Evolutionary conservation across 306 rosid genomes (phyloP).

Genomic region (Hippophae tibetana): DNA sequence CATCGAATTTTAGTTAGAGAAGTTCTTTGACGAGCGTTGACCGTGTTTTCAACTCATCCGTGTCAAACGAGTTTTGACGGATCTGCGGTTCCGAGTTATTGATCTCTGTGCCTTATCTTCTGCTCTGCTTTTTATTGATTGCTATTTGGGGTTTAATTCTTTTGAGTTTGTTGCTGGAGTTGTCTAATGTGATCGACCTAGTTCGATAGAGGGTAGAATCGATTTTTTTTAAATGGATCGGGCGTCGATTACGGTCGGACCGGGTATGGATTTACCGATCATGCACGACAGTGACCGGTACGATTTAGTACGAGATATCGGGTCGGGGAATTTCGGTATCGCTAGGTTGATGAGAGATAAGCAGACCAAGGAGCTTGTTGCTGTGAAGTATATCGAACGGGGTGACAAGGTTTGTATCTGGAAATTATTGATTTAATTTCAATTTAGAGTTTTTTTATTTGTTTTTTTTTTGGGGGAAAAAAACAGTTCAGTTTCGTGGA

Average conservation of each 20-base stretch:
- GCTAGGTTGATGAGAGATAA: constrained; percentile 86
- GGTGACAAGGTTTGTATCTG: constrained; percentile 63
- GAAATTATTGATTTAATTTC: background rate
- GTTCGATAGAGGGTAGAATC: constrained; percentile 1
- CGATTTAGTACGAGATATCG: constrained; percentile 74
- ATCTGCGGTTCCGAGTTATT: constrained; percentile 8
- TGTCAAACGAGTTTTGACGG: constrained; percentile 12
- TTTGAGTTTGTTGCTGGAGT: background rate
- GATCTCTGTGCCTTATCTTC: constrained; percentile 1
- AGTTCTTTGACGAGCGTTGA: background rate
- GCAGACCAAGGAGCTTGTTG: constrained; percentile 75
- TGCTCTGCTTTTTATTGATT: constrained; percentile 4
- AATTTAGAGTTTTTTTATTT: constrained; percentile 1
- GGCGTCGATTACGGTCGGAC: constrained; percentile 52
- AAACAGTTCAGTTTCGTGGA: too few relatives aligned
- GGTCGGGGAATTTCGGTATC: constrained; percentile 85
- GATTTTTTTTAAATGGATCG: constrained; percentile 53
- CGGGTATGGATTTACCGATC: constrained; percentile 76
- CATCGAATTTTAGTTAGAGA: too few relatives aligned
- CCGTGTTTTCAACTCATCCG: constrained; percentile 5
- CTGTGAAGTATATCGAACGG: constrained; percentile 86
- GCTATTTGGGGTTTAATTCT: background rate
- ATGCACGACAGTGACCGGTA: constrained; percentile 90
- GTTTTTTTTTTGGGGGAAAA: constrained; percentile 7
- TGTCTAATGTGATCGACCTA: constrained; percentile 32